These are phyloP conservation scores for Mikania micrantha DNA, from an alignment of 129 eudicot species.

Conservation along the genomic window DNA sequence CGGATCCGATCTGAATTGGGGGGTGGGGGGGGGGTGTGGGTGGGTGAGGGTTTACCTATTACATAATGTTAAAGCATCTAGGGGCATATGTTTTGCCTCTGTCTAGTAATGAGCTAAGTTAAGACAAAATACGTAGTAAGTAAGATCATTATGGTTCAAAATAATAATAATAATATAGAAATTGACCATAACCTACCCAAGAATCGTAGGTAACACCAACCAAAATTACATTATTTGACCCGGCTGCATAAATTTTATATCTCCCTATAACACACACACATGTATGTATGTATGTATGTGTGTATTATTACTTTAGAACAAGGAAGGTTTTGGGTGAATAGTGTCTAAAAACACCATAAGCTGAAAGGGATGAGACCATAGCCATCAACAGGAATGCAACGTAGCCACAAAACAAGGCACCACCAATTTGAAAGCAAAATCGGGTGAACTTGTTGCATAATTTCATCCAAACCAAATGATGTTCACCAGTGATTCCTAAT, in stretches of 20 bases:
- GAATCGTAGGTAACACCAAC: conserved; percentile 28
- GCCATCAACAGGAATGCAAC: conserved; percentile 37
- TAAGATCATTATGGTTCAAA: too few species aligned
- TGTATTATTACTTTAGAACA: conserved; percentile 26
- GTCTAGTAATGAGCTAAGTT: too few species aligned
- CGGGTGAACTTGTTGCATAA: conserved; percentile 48
- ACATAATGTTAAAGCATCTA: too few species aligned
- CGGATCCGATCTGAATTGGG: too few species aligned
- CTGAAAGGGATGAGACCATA: conserved; percentile 42
- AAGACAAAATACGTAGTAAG: too few species aligned
- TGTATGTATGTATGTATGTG: neutral
- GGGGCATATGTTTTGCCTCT: too few species aligned
- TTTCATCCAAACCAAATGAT: conserved; percentile 56
- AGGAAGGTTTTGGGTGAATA: conserved; percentile 57
- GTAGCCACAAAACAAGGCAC: conserved; percentile 39
- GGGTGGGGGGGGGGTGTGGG: too few species aligned
- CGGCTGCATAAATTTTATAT: neutral
- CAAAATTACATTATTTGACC: conserved; percentile 4
- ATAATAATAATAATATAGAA: too few species aligned
- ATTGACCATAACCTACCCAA: conserved; percentile 27
- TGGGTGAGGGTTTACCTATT: too few species aligned
- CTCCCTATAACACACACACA: neutral
- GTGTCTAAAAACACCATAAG: conserved; percentile 49
- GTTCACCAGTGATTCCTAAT: conserved; percentile 36
- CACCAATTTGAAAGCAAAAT: conserved; percentile 64